Percentiles rank a stretch among this genome's conserved stretches.
Evolutionary conservation across 345 rosid genomes (phyloP).

Genomic region (Adansonia digitata): DNA sequence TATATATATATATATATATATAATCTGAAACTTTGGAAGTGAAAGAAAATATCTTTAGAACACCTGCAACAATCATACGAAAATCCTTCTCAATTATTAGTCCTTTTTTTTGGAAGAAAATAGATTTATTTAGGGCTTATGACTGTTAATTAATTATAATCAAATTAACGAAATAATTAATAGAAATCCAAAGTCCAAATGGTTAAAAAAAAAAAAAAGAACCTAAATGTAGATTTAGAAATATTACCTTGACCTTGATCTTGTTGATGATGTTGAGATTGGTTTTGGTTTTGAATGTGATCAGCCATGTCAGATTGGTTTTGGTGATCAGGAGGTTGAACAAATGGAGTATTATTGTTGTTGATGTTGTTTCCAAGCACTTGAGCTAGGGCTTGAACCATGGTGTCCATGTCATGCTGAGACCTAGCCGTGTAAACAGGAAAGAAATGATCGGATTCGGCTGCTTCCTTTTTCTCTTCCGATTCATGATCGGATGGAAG

Average conservation of each 20-base stretch:
- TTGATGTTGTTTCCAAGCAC: slow-evolving; percentile 43
- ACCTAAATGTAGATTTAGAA: neutral
- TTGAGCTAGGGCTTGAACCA: slow-evolving; percentile 68
- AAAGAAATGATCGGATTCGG: slow-evolving; percentile 26
- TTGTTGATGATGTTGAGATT: slow-evolving; percentile 14
- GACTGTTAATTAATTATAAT: neutral
- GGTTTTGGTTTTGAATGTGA: neutral
- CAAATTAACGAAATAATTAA: neutral
- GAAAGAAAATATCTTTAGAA: neutral
- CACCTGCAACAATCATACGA: neutral
- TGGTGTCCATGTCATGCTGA: slow-evolving; percentile 55
- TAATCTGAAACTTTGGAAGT: neutral
- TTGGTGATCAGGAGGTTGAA: slow-evolving; percentile 18
- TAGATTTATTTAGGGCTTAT: neutral
- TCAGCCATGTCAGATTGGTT: neutral
- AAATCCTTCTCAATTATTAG: neutral
- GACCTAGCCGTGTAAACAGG: slow-evolving; percentile 60
- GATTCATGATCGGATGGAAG: slow-evolving; percentile 35
- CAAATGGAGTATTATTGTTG: neutral
- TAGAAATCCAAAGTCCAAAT: neutral
- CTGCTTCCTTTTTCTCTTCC: slow-evolving; percentile 37
- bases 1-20: too few species aligned
- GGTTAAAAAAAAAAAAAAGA: neutral
- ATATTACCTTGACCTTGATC: slow-evolving; percentile 27
- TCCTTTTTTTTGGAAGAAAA: neutral